Conservation (phyloP, 805 yeast genomes). For the Pichia nanzhaoensis region DNA sequence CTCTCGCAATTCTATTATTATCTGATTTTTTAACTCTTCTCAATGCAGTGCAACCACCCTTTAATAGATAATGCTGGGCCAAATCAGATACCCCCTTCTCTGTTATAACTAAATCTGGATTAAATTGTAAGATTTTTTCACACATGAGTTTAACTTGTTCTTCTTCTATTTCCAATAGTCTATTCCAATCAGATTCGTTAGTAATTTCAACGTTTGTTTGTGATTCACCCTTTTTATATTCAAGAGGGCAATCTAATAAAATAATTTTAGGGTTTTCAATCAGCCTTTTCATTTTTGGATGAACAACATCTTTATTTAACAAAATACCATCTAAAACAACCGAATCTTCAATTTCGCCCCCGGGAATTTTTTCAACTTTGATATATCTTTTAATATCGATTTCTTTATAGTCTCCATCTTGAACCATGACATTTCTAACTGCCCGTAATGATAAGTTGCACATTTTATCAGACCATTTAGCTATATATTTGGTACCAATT, state of each 20-base stretch:
- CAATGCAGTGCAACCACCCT: constrained; percentile 87
- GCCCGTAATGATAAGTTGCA: constrained; percentile 83
- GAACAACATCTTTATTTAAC: constrained; percentile 96
- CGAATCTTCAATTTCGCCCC: constrained; percentile 92
- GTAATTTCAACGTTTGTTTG: constrained; percentile 97
- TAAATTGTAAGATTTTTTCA: constrained; percentile 73
- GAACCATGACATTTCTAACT: constrained; percentile 71
- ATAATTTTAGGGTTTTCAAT: constrained; percentile 86
- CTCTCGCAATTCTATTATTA: constrained; percentile 93
- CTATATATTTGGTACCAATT: constrained; percentile 92
- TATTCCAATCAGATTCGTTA: constrained; percentile 93
- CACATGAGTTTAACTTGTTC: constrained; percentile 89
- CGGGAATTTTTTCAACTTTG: constrained; percentile 93
- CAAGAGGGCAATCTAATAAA: constrained; percentile 91
- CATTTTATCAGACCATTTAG: constrained; percentile 88
- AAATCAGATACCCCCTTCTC: constrained; percentile 98
- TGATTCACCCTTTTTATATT: constrained; percentile 97
- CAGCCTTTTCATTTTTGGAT: constrained; percentile 91
- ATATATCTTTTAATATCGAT: constrained; percentile 91
- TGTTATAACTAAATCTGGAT: constrained; percentile 92
- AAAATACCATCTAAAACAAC: constrained; percentile 85
- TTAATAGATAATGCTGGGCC: constrained; percentile 92
- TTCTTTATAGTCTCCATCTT: constrained; percentile 61
- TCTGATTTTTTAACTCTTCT: constrained; percentile 95
- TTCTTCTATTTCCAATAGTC: constrained; percentile 93